Conservation (phyloP, 441 rosid species). For the Jatropha podagrica region DNA sequence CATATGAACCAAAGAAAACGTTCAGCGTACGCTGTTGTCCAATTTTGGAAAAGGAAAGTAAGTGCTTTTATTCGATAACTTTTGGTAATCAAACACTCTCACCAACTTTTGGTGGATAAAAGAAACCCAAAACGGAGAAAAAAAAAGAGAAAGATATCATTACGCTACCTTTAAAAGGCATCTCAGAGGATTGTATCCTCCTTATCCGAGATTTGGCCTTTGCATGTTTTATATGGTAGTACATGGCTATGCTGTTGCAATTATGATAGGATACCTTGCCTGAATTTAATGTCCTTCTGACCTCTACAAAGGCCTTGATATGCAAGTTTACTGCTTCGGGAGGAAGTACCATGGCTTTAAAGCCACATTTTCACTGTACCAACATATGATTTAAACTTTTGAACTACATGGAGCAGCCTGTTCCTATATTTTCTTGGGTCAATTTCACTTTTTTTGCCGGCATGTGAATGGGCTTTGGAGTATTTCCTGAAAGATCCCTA, state of each 20-base stretch:
- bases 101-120: not conserved
- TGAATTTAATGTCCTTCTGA: not conserved
- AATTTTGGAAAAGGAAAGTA: slow-evolving; percentile 42
- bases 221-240: not conserved
- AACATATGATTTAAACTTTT: not conserved
- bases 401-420: not conserved
- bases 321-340: not conserved
- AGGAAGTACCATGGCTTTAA: not conserved
- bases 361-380: not conserved
- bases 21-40: slow-evolving; percentile 32
- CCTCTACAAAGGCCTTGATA: not conserved
- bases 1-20: slow-evolving; percentile 35
- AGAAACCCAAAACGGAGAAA: too few species aligned
- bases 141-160: too few species aligned
- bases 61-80: slow-evolving; percentile 23
- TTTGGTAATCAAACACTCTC: not conserved
- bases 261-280: not conserved
- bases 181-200: not conserved
- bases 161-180: not conserved
- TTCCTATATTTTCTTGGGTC: not conserved
- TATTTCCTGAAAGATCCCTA: not conserved
- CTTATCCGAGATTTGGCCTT: not conserved
- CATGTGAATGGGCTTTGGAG: not conserved
- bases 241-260: not conserved
- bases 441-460: not conserved